Conservation (phyloP, 2,329 filamentous ascomycete genomes). For the Cladosporium oxysporum region DNA sequence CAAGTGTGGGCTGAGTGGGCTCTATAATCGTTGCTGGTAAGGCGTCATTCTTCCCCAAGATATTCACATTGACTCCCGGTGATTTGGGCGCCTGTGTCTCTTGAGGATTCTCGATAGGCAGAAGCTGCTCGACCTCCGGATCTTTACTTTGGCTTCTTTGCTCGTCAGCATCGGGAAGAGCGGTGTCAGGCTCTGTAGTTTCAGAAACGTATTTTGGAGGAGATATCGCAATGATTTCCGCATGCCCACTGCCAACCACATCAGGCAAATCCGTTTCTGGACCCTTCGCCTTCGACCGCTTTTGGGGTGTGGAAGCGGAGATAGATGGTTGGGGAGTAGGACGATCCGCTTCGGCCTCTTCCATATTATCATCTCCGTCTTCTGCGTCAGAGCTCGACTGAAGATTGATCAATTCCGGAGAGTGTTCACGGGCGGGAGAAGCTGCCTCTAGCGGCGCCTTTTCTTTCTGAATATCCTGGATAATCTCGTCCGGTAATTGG, state of each 20-base stretch:
- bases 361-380: slow-evolving; percentile 21
- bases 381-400: slow-evolving; percentile 29
- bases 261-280: not conserved
- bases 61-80: not conserved
- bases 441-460: not conserved
- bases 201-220: too few species aligned
- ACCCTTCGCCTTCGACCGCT: not conserved
- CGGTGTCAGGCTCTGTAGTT: not conserved
- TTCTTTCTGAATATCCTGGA: not conserved
- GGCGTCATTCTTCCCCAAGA: not conserved
- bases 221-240: not conserved
- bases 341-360: not conserved
- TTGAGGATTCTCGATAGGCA: not conserved
- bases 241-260: not conserved
- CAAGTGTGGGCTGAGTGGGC: too few species aligned
- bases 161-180: not conserved
- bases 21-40: not conserved
- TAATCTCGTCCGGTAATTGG: not conserved
- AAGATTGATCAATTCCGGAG: slow-evolving; percentile 29
- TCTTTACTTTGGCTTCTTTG: not conserved
- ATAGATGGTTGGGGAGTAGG: not conserved
- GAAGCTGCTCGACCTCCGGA: not conserved
- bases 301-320: not conserved
- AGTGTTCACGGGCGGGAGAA: not conserved
- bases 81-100: not conserved